A percentile compares a stretch with the other conserved stretches of the same genome.
phyloP scores from a whole-genome alignment of 768 basidiomycete species.

The Termitomyces sp. region DNA sequence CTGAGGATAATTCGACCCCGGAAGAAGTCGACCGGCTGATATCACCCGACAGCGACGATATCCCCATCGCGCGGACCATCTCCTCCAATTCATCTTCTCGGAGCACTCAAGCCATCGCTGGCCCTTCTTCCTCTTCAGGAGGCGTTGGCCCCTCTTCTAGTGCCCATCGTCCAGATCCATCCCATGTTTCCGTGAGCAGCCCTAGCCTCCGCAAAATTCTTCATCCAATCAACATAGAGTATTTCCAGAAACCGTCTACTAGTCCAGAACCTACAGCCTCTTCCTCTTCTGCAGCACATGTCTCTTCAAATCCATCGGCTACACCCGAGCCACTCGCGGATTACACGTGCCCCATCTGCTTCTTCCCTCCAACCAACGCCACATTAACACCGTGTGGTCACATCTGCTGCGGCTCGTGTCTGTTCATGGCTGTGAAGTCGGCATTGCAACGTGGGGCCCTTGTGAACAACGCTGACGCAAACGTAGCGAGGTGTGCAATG shows the following conservation, averaged over 20 bases:
- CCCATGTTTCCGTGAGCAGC: slow-evolving; percentile 15
- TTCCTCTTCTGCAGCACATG: slow-evolving; percentile 10
- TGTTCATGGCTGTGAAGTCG: slow-evolving; percentile 68
- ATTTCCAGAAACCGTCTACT: slow-evolving; percentile 2
- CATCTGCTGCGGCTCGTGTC: slow-evolving; percentile 69
- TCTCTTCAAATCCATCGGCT: slow-evolving; percentile 9
- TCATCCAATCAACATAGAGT: slow-evolving; percentile 12
- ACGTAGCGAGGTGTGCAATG: slow-evolving; percentile 31
- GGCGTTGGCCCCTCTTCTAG: not conserved
- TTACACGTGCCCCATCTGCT: slow-evolving; percentile 81
- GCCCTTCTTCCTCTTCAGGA: not conserved
- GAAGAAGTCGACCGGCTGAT: slow-evolving; percentile 12
- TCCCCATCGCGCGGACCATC: not conserved
- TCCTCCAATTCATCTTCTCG: not conserved
- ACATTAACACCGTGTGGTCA: slow-evolving; percentile 80
- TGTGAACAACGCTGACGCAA: slow-evolving; percentile 20
- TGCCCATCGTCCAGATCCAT: not conserved
- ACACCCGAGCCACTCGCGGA: slow-evolving; percentile 38
- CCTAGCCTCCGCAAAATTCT: slow-evolving; percentile 20
- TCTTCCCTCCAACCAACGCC: slow-evolving; percentile 68
- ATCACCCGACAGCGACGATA: slow-evolving; percentile 4
- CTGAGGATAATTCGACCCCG: not conserved
- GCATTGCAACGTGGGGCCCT: slow-evolving; percentile 42
- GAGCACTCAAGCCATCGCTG: not conserved
- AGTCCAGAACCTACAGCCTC: not conserved